These are phyloP conservation scores for Phytophthora pistaciae DNA, from an alignment of 352 stramenopile genomes.

Conservation along the genomic window DNA sequence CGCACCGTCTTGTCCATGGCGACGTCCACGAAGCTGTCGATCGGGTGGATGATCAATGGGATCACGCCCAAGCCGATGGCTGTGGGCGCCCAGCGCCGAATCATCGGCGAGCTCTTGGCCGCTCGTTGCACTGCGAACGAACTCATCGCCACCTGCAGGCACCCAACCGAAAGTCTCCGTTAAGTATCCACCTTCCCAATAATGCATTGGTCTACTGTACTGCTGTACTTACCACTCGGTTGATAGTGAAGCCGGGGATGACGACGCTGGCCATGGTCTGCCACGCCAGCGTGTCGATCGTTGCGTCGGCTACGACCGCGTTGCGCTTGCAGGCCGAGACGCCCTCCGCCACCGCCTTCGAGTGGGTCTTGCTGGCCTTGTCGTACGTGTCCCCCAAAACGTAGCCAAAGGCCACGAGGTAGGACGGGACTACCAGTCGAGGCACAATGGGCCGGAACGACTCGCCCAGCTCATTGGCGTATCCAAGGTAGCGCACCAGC, in stretches of 20 bases:
- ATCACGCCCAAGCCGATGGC: constrained; percentile 82
- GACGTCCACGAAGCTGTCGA: constrained; percentile 75
- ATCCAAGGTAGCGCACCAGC: constrained; percentile 89
- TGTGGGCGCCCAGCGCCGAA: constrained; percentile 75
- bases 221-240: constrained; percentile 58
- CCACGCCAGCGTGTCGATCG: constrained; percentile 86
- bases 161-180: neutral
- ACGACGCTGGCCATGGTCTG: constrained; percentile 83
- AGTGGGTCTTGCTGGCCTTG: constrained; percentile 63
- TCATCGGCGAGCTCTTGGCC: constrained; percentile 50
- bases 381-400: constrained; percentile 87
- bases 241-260: constrained; percentile 90
- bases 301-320: constrained; percentile 44
- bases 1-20: constrained; percentile 65
- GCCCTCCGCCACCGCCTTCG: constrained; percentile 33
- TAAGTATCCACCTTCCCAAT: neutral
- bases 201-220: neutral
- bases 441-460: constrained; percentile 86
- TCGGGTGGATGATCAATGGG: constrained; percentile 89
- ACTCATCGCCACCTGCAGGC: constrained; percentile 54
- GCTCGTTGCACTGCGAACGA: constrained; percentile 43
- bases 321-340: constrained; percentile 41
- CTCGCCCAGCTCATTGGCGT: constrained; percentile 91
- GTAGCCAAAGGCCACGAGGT: constrained; percentile 86
- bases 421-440: constrained; percentile 75